Evolutionary conservation across 1,284 basidiomycete species (phyloP), one percentile per base, ranked within the genome.

Genomic region (Cutaneotrichosporon curvatum): DNA sequence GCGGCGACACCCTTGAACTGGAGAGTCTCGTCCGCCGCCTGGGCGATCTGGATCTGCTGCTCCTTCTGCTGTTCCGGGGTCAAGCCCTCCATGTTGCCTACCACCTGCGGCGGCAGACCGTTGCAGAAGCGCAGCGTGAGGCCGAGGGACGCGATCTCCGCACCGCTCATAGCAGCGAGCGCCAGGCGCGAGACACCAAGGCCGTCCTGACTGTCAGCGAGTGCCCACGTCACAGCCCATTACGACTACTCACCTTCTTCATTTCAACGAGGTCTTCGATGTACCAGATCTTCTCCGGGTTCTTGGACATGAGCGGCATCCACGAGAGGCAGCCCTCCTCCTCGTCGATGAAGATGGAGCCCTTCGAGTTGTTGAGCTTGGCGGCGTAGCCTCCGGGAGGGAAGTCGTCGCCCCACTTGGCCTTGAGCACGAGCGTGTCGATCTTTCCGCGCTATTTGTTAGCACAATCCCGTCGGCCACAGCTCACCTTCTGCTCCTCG

Each of bases 141-240:
- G 14, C 70, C 71, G 40, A 72, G 64, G 10, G 64, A 63, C 50
- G 73, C 67, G 35, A 74, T 58, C 21, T 67, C 67, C 12, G 66
- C 66, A 15, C 68, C 67, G 8, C 69, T 68, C 6, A 63, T 70
- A 65, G 70, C 73, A 0, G 71, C 73, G 14, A 75, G 64, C 1
- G 70, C 68, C 12, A 71, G 59, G 10, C 73, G 65, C 4, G 69
- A 60, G 53, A 73, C 65, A 19, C 68, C 65, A 15, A 75, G 68
- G 5, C 28, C 35, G 18, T 45, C 43, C 48, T 18, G 11, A 11
- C 30, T 11, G 15, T n/a, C 8, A 34, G 18, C 8, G 8, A 34
- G 36, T 21, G 4, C 19, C 20, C 7, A 37, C 20, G 4, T 28
- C 8, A 21, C 21, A 15, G 11, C 42, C 28, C 25, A 12, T 12